These are phyloP conservation scores for Magnolia changhungtana DNA, from an alignment of 164 flowering plant genomes.

Conservation along the genomic window DNA sequence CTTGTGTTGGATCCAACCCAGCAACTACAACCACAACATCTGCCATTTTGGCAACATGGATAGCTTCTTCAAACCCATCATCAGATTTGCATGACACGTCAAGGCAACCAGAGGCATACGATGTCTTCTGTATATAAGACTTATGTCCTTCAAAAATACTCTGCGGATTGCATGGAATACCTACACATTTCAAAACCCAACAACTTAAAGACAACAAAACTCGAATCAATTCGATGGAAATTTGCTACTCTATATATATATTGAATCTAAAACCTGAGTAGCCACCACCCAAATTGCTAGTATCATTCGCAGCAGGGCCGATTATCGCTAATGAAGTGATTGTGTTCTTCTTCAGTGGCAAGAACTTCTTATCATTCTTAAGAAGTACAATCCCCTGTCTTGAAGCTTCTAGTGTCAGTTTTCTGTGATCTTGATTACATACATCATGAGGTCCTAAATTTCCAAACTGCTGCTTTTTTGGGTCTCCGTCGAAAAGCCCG, in stretches of 20 bases:
- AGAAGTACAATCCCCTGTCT: slow-evolving; percentile 88
- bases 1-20: slow-evolving; percentile 80
- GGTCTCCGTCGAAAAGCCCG: slow-evolving; percentile 81
- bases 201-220: background rate
- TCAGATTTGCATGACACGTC: slow-evolving; percentile 54
- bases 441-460: slow-evolving; percentile 67
- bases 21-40: slow-evolving; percentile 66
- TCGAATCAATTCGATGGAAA: background rate
- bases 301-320: slow-evolving; percentile 66
- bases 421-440: slow-evolving; percentile 58
- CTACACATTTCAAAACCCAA: slow-evolving; percentile 26
- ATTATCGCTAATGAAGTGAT: slow-evolving; percentile 69
- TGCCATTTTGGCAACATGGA: slow-evolving; percentile 48
- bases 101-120: slow-evolving; percentile 63
- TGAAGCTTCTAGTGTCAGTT: slow-evolving; percentile 83
- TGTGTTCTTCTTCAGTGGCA: slow-evolving; percentile 52
- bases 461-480: slow-evolving; percentile 47
- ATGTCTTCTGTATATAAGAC: slow-evolving; percentile 30
- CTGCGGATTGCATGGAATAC: slow-evolving; percentile 63
- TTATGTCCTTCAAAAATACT: slow-evolving; percentile 50
- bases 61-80: slow-evolving; percentile 53
- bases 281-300: slow-evolving; percentile 56
- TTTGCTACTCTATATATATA: background rate
- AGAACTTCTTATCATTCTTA: slow-evolving; percentile 65
- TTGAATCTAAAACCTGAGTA: slow-evolving; percentile 56